Conservation (phyloP, 306 rosid species). For the Trifolium fragiferum region DNA sequence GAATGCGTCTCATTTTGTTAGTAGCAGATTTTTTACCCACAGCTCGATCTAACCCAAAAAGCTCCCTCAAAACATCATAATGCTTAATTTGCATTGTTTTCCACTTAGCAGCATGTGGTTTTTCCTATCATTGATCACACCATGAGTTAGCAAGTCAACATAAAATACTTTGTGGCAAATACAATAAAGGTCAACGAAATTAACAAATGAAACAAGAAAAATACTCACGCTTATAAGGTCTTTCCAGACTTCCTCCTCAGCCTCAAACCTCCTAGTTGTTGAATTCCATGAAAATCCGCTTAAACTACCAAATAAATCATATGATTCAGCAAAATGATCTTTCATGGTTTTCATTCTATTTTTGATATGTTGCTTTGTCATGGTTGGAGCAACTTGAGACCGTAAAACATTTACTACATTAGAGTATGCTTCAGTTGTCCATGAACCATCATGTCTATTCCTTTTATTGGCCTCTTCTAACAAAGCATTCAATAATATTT, state of each 20-base stretch:
- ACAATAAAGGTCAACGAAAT: neutral
- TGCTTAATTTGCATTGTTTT: constrained; percentile 1
- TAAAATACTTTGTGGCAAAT: neutral
- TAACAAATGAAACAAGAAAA: neutral
- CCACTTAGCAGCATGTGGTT: neutral
- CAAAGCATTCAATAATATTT: constrained; percentile 2
- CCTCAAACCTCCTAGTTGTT: neutral
- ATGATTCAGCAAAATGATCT: neutral
- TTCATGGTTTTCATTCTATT: neutral
- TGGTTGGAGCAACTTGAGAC: neutral
- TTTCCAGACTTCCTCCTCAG: neutral
- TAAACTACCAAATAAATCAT: neutral
- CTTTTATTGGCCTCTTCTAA: neutral
- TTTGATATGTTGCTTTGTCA: constrained; percentile 2
- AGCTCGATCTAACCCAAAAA: neutral
- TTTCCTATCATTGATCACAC: neutral
- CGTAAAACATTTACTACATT: neutral
- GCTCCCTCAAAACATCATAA: neutral
- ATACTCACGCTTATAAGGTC: neutral
- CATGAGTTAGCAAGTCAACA: neutral
- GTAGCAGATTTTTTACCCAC: neutral
- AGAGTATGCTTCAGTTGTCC: neutral
- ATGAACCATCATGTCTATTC: neutral
- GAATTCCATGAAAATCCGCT: neutral
- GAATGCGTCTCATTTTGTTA: neutral